Evolutionary conservation across 257 asterid genomes (phyloP), one percentile per base, ranked within the genome.

Genomic region (Petunia axillaris): DNA sequence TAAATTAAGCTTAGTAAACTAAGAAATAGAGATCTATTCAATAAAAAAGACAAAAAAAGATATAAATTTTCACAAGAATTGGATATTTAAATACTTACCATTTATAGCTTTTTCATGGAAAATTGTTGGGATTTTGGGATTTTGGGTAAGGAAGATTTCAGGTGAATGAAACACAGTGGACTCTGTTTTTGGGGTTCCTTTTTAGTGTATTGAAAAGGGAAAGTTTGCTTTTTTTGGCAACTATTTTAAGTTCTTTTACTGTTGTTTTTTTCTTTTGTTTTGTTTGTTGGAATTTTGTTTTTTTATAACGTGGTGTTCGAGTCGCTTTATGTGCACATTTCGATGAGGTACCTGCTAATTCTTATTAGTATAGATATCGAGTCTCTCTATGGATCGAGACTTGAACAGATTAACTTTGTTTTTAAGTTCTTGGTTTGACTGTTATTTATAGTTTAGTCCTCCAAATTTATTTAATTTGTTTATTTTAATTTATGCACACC

Each of bases 21-120:
- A 59, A 55, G 75, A 67, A 83, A 48, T 43, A 81, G 86, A 90
- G 91, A 90, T 88, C 89, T 82, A 53, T 5, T 0, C 63, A 80
- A 76, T 15, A 25, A 58, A 41, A 54, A 52, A n/a, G 25, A 40
- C 11, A 43, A 9, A 5, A 52, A 25, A 8, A 75, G 76, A 37
- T 41, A 50, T 67, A 50, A 80, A 77, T 16, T 57, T 64, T 79
- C 37, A 66, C 38, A 66, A 55, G 13, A 68, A 52, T 16, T 63
- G 52, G 48, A n/a, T 35, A 59, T 59, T 71, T 40, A 14, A 57
- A 15, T 2, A 52, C 15, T 59, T 78, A 79, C 82, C 79, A 80
- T 83, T 87, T 58, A 64, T 65, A 70, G 78, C 75, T 87, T 81
- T 70, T 71, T 3, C 10, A 43, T 11, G 13, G 41, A 62, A 65